Evolutionary conservation across 805 yeast species (phyloP), one percentile per base, ranked within the genome.

Genomic region (Wickerhamomyces strasburgensis): DNA sequence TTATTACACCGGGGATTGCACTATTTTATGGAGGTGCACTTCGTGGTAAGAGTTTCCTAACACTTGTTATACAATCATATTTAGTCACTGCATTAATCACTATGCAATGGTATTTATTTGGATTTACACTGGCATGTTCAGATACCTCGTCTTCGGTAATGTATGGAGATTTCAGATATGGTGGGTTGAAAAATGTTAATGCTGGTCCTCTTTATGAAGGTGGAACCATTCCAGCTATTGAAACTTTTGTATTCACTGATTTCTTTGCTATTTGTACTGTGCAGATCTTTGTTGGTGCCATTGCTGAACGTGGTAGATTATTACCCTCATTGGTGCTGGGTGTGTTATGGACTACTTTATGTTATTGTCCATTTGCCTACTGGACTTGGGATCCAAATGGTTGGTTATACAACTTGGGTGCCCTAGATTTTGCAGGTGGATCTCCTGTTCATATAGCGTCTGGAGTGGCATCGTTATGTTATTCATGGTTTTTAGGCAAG

Each of bases 31-130:
- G 95, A 19, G 97, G 48, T 10, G 37, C 44, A 2, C 28, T 44
- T 24, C 38, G 97, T 11, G 69, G 87, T 84, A 88, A 60, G 78
- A 85, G 32, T 90, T 95, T 48, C 1, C 64, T 88, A 32, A 79
- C 90, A 10, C 73, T 87, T 73, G 75, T 86, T 21, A 80, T 93
- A 77, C 80, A 80, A 24, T 77, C 78, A n/a, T 63, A 85, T 32
- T 68, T 80, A 67, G 72, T 85, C 9, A 80, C 86, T 3, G 72
- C 81, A 47, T 71, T 86, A 6, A 84, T 83, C 8, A 70, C 76
- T 31, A 75, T 87, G 54, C 95, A 87, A 57, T 90, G 98, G 98
- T 90, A 86, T 60, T 83, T 90, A 55, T 89, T 97, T 94, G 97
- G 96, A 6, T 89, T 85, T 59, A 85, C 96, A 1, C 64, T 90